phyloP scores from a whole-genome alignment of 2,329 filamentous ascomycete genomes.

The Epichloe brachyelytri region DNA sequence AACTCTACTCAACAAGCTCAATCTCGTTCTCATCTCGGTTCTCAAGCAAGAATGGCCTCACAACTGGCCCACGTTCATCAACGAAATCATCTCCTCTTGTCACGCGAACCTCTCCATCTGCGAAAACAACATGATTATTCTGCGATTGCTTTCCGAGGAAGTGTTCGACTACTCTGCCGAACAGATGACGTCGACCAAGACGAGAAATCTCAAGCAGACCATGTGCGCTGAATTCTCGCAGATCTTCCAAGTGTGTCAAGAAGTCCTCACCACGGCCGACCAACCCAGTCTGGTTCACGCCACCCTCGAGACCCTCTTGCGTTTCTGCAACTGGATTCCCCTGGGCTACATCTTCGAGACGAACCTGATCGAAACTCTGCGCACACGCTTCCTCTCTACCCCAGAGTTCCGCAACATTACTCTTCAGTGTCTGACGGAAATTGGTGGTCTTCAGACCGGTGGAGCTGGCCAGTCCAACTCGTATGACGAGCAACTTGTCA shows the following conservation, averaged over 20 bases:
- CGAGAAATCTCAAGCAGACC: constrained; percentile 88
- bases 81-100: constrained; percentile 95
- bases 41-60: constrained; percentile 99
- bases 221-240: constrained; percentile 99
- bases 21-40: constrained; percentile 91
- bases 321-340: constrained; percentile 98
- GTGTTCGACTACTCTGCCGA: constrained; percentile 98
- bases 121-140: constrained; percentile 99
- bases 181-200: constrained; percentile 98
- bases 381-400: constrained; percentile 81
- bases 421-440: constrained; percentile 92
- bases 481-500: constrained; percentile 90
- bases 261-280: constrained; percentile 82
- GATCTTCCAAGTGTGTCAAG: constrained; percentile 94
- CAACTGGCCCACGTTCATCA: constrained; percentile 99
- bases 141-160: constrained; percentile 89
- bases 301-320: constrained; percentile 88
- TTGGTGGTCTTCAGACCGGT: constrained; percentile 82
- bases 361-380: constrained; percentile 83
- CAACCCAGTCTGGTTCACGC: constrained; percentile 85
- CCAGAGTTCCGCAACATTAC: constrained; percentile 96
- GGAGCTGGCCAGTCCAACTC: constrained; percentile 51
- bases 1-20: constrained; percentile 93
- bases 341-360: constrained; percentile 98
- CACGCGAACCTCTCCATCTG: constrained; percentile 93